Evolutionary conservation across 352 stramenopile genomes (phyloP).

Genomic region (Phytophthora lateralis): DNA sequence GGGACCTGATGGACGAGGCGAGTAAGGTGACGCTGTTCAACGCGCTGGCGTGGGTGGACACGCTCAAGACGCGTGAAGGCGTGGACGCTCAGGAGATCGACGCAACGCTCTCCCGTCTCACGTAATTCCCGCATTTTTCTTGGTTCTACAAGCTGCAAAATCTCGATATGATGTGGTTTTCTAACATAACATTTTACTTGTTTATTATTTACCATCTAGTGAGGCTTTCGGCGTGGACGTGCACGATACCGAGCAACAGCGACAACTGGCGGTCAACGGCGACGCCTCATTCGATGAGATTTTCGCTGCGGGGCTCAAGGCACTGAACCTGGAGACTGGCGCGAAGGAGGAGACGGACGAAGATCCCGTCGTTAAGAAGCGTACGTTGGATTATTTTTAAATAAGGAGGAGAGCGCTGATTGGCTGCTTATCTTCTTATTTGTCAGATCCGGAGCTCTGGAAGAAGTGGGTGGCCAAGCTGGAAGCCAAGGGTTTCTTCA

Average conservation of each 20-base stretch:
- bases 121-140: constrained; percentile 23
- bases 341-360: constrained; percentile 45
- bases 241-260: constrained; percentile 60
- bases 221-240: constrained; percentile 75
- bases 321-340: constrained; percentile 58
- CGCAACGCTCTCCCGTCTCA: constrained; percentile 66
- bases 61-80: constrained; percentile 57
- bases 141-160: constrained; percentile 36
- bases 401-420: background rate
- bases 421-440: constrained; percentile 7
- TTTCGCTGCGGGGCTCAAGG: constrained; percentile 69
- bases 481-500: constrained; percentile 88
- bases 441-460: constrained; percentile 80
- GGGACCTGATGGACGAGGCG: constrained; percentile 37
- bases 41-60: constrained; percentile 72
- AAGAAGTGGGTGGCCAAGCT: constrained; percentile 89
- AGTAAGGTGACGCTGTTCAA: constrained; percentile 72
- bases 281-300: constrained; percentile 66
- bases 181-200: constrained; percentile 9
- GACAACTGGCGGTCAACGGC: constrained; percentile 48
- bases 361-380: constrained; percentile 79
- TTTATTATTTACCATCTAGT: constrained; percentile 29
- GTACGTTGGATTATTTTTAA: constrained; percentile 35
- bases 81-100: constrained; percentile 73
- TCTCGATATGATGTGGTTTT: background rate